Base-by-base conservation (phyloP, 164 flowering plant genomes). In the Stephania japonica region DNA sequence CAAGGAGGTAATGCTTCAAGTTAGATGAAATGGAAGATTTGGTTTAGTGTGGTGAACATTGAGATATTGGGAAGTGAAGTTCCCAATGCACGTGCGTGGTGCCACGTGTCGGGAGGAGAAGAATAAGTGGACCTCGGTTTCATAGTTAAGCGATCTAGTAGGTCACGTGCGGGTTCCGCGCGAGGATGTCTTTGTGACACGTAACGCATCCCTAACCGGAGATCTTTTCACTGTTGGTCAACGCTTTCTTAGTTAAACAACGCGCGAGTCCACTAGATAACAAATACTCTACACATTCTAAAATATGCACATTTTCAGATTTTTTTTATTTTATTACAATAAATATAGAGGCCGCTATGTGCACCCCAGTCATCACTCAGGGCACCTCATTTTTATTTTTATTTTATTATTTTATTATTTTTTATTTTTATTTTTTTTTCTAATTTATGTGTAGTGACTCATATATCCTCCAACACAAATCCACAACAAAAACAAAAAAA, bases 111-210 rank as follows among this genome's bases (percentile, higher is more conserved):
- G 68, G 4, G n/a, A 4, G 23, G 21, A 2, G 23, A 56, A 21
- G 63, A 56, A 56, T 56, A 19, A 56, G n/a, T 56, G 63, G 63
- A 18, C 63, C 63, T 56, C 63, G 63, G 19, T 56, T 19, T 56
- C n/a, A 56, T 18, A 19, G 2, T 56, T 18, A 56, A 56, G 64
- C 64, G 64, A 59, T n/a, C 64, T 24, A 12, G 1, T 42, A 49
- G 14, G 26, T 49, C 72, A 50, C 63, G 63, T 50, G 72, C 62
- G 42, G 2, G 14, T 3, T 26, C 11, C 63, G 21, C 5, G n/a
- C 50, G 41, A 8, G 62, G 71, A 70, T 70, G 63, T 70, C 62
- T 70, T 70, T 47, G 72, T 4, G 42, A 16, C 72, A 50, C 72
- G 72, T 70, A 50, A 25, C 18, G 41, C 62, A 19, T 4, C 64